phyloP scores from a whole-genome alignment of 208 protist genomes.

The Angomonas desouzai region DNA sequence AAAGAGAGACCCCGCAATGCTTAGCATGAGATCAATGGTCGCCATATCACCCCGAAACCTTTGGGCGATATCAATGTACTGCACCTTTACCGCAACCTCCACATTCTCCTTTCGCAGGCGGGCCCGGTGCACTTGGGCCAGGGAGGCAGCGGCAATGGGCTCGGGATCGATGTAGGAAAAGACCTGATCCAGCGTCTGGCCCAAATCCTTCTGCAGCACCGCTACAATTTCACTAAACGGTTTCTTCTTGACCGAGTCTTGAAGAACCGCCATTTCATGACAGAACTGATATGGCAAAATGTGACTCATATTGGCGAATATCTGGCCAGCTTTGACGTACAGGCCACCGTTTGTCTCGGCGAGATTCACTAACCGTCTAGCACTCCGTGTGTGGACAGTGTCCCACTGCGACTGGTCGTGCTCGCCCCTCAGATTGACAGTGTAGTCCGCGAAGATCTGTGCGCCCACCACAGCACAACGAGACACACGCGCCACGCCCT shows the following conservation, averaged over 20 bases:
- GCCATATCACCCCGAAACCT: conserved; percentile 88
- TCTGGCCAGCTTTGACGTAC: conserved; percentile 95
- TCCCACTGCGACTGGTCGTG: conserved; percentile 68
- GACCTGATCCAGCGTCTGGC: conserved; percentile 35
- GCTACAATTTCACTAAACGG: conserved; percentile 75
- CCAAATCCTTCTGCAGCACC: conserved; percentile 70
- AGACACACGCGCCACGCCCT: conserved; percentile 70
- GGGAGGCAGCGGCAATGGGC: conserved; percentile 84
- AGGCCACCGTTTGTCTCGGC: conserved; percentile 89
- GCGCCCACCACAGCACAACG: conserved; percentile 69
- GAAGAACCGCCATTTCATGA: conserved; percentile 68
- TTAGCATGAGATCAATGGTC: conserved; percentile 76
- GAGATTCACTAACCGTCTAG: conserved; percentile 64
- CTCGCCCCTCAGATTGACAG: conserved; percentile 40
- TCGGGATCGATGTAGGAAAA: conserved; percentile 63
- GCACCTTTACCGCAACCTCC: conserved; percentile 95
- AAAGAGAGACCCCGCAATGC: conserved; percentile 67
- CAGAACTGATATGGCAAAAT: conserved; percentile 90
- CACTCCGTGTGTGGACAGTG: conserved; percentile 67
- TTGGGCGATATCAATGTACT: conserved; percentile 86
- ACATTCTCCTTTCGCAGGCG: conserved; percentile 41
- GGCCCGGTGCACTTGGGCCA: conserved; percentile 89
- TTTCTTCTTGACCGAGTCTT: conserved; percentile 71
- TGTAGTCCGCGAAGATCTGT: conserved; percentile 71
- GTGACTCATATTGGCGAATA: conserved; percentile 92